A percentile compares a stretch with the other conserved stretches of the same genome.
phyloP scores from a whole-genome alignment of 805 yeast species.

The Candida koratica region DNA sequence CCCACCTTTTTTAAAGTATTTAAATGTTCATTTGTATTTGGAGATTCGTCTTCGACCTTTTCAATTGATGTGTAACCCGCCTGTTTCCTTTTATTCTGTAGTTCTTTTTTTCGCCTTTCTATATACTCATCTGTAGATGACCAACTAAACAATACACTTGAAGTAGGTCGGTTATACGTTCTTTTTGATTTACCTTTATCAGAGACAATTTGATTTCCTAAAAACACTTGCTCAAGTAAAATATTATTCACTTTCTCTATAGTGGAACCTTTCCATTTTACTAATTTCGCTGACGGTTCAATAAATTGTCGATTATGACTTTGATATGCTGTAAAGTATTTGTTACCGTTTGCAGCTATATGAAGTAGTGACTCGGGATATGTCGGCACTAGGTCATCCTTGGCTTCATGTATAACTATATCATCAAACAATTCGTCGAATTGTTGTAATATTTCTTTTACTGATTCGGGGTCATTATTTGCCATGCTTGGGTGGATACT shows the following conservation, averaged over 20 bases:
- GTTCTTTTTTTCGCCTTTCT: slow-evolving; percentile 27
- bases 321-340: slow-evolving; percentile 31
- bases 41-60: slow-evolving; percentile 5
- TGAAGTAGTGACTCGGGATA: slow-evolving; percentile 38
- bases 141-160: slow-evolving; percentile 41
- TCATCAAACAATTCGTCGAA: slow-evolving; percentile 9
- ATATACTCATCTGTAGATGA: slow-evolving; percentile 40
- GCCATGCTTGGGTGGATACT: neutral
- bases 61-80: neutral
- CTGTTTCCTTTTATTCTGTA: slow-evolving; percentile 7
- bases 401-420: neutral
- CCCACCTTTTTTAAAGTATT: slow-evolving; percentile 7
- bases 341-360: slow-evolving; percentile 24
- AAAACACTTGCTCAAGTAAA: slow-evolving; percentile 9
- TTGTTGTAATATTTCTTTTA: neutral
- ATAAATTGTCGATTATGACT: slow-evolving; percentile 33
- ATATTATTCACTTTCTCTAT: slow-evolving; percentile 18
- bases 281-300: slow-evolving; percentile 15
- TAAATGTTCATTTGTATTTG: slow-evolving; percentile 8
- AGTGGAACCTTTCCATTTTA: slow-evolving; percentile 30
- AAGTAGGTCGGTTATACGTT: slow-evolving; percentile 13
- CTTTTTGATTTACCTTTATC: neutral
- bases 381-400: slow-evolving; percentile 3
- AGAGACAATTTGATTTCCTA: slow-evolving; percentile 5
- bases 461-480: no score